Evolutionary conservation across 2,329 filamentous ascomycete species (phyloP).

Genomic region (Penicillium sp.): DNA sequence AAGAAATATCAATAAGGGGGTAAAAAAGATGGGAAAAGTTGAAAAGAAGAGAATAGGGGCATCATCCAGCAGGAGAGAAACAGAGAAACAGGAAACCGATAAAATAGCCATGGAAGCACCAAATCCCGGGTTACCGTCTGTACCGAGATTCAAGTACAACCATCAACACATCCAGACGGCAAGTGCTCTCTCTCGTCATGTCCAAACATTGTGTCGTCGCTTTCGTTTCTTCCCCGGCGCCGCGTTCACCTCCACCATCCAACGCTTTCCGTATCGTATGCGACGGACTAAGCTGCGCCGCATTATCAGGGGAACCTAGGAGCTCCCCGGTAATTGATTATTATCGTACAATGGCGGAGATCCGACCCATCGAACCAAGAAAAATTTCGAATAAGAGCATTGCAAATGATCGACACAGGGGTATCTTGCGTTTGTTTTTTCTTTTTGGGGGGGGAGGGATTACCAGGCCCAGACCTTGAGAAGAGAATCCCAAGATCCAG

Average conservation of each 20-base stretch:
- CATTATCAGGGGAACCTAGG: slow-evolving; percentile 31
- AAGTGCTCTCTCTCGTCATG: slow-evolving; percentile 24
- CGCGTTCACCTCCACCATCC: slow-evolving; percentile 21
- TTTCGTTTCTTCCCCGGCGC: slow-evolving; percentile 27
- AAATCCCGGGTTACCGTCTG: neutral
- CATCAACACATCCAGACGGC: slow-evolving; percentile 9
- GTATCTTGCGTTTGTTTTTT: slow-evolving; percentile 32
- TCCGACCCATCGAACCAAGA: slow-evolving; percentile 34
- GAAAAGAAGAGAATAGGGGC: slow-evolving; percentile 22
- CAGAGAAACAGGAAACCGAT: slow-evolving; percentile 10
- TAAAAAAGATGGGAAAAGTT: slow-evolving; percentile 13
- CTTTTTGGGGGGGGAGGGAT: slow-evolving; percentile 14
- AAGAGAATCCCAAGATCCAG: slow-evolving; percentile 98
- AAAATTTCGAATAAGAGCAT: slow-evolving; percentile 38
- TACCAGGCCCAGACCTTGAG: slow-evolving; percentile 88
- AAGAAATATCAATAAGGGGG: slow-evolving; percentile 28
- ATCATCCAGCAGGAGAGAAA: slow-evolving; percentile 21
- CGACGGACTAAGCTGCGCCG: slow-evolving; percentile 26
- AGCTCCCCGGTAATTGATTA: slow-evolving; percentile 37
- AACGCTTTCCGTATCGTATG: slow-evolving; percentile 25
- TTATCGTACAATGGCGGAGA: slow-evolving; percentile 47
- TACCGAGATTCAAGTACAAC: slow-evolving; percentile 1
- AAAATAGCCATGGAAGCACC: slow-evolving; percentile 7
- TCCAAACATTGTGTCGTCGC: slow-evolving; percentile 27
- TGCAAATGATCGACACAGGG: slow-evolving; percentile 36